phyloP scores from a whole-genome alignment of 2,329 filamentous ascomycete species.

The Ploettnerulaceae sp. region DNA sequence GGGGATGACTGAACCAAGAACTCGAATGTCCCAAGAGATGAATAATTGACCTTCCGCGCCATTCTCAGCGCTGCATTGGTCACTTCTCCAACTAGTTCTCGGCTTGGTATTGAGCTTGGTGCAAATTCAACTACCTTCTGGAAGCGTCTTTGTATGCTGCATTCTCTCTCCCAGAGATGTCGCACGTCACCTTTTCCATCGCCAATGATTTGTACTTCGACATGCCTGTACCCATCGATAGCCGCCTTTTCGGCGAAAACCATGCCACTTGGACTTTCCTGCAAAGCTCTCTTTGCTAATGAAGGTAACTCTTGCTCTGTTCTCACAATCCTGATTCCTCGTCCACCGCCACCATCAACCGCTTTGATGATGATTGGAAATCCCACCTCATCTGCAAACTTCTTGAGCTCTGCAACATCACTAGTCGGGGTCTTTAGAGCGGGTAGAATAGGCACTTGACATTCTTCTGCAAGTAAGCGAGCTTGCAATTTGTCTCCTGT shows the following conservation, averaged over 20 bases:
- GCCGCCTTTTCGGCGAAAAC: constrained; percentile 57
- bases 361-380: constrained; percentile 55
- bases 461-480: constrained; percentile 61
- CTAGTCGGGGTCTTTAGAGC: constrained; percentile 64
- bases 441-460: constrained; percentile 66
- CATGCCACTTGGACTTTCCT: constrained; percentile 52
- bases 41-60: constrained; percentile 49
- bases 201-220: constrained; percentile 48
- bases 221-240: constrained; percentile 51
- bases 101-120: constrained; percentile 56
- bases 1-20: constrained; percentile 51
- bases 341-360: constrained; percentile 58
- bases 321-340: constrained; percentile 55
- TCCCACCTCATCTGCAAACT: constrained; percentile 34
- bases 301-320: constrained; percentile 46
- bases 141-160: constrained; percentile 46
- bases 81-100: constrained; percentile 34
- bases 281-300: constrained; percentile 53
- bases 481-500: constrained; percentile 43
- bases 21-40: constrained; percentile 59
- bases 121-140: constrained; percentile 56
- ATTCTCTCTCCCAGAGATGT: constrained; percentile 44
- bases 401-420: constrained; percentile 54
- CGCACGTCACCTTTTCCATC: constrained; percentile 45
- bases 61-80: constrained; percentile 47